Evolutionary conservation across 139 green algal species (phyloP), one percentile per base, ranked within the genome.

Genomic region (Limnomonas spitsbergensis): DNA sequence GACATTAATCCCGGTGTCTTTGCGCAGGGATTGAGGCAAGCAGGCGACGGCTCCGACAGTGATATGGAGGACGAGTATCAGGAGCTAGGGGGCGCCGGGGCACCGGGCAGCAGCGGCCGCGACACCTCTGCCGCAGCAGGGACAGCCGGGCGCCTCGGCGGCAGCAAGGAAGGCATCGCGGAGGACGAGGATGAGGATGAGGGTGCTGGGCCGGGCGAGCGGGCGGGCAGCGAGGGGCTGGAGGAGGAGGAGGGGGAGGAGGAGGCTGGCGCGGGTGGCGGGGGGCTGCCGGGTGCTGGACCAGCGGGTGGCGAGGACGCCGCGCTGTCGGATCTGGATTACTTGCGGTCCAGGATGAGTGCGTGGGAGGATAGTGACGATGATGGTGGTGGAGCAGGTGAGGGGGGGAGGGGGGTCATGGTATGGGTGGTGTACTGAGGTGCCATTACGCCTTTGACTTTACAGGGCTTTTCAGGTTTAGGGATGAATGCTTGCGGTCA

Each of bases 251-350:
- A 29, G 47, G 14, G 0, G 79, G n/a, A n/a, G 69, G 1, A 39
- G 42, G 47, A 61, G 14, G 47, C 47, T 61, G 14, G 20, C 20
- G 47, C 14, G 47, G 47, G 47, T 61, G 47, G 14, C 14, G 14
- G 14, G 47, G 20, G 14, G 47, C 47, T 20, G 14, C 20, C 47
- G 14, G 20, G 14, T 29, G 14, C 47, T 61, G 47, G 20, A 61
- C 14, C 47, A 29, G 47, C 14, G 14, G 47, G 14, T 61, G 47
- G 14, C 0, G 79, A 61, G n/a, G 69, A 80, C 53, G 40, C 3
- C 14, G 88, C 53, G 0, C 76, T 97, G 39, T 95, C 90, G 37
- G 92, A 98, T 39, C 61, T 97, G 73, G 94, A 97, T 3, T 98
- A 98, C 70, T 73, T 98, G 34, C 79, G 77, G 20, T 88, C 83